These are phyloP conservation scores for Pulveroboletus sp. DNA, from an alignment of 768 basidiomycete species.

Conservation along the genomic window DNA sequence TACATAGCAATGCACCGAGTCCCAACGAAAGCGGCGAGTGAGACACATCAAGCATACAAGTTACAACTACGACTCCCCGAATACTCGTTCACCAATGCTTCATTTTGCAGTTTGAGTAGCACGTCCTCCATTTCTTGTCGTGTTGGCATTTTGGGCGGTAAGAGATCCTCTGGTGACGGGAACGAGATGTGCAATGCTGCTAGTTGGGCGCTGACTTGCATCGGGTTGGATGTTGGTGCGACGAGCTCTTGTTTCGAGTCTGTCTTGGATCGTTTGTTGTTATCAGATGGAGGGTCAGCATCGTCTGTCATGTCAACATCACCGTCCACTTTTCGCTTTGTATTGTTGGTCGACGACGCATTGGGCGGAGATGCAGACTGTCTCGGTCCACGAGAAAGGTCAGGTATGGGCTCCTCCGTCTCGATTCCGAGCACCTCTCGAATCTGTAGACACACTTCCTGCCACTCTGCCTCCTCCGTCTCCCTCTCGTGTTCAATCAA, in stretches of 20 bases:
- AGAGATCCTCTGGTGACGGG: conserved; percentile 68
- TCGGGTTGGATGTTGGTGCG: not conserved
- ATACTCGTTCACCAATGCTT: conserved; percentile 79
- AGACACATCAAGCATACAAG: no score
- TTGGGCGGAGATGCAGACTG: conserved; percentile 9
- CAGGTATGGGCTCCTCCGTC: conserved; percentile 48
- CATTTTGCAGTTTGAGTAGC: conserved; percentile 72
- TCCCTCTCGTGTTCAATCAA: conserved; percentile 67
- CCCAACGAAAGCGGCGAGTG: no score
- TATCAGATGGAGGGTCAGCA: no score
- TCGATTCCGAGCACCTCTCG: conserved; percentile 51
- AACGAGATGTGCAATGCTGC: conserved; percentile 65
- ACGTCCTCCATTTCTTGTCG: conserved; percentile 76
- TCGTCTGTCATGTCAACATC: conserved; percentile 35
- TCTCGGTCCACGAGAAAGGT: conserved; percentile 25
- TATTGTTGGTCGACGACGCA: conserved; percentile 20
- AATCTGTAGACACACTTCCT: conserved; percentile 53
- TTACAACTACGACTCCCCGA: conserved; percentile 45
- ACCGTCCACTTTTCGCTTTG: conserved; percentile 57
- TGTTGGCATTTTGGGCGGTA: conserved; percentile 70
- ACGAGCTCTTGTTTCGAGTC: conserved; percentile 10
- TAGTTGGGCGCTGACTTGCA: conserved; percentile 9
- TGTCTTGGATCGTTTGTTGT: conserved; percentile 33
- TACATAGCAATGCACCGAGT: no score
- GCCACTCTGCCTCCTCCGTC: conserved; percentile 74